Evolutionary conservation across 805 yeast genomes (phyloP), one percentile per base, ranked within the genome.

Genomic region (Scheffersomyces spartinae): DNA sequence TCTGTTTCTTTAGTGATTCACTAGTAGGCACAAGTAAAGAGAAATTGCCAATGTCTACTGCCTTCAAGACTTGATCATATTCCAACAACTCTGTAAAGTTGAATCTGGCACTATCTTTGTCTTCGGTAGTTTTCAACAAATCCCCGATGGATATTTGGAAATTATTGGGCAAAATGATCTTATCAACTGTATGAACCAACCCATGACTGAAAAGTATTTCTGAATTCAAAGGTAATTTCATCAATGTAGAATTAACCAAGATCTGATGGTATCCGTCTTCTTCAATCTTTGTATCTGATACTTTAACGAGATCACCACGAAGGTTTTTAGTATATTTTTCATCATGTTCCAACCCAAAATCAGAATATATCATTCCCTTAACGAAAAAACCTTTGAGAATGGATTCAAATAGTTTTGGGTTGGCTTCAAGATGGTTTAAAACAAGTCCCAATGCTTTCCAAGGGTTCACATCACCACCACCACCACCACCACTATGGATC

Each of bases 161-260:
- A 13, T 54, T 47, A 0, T 52, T 45, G 0, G 95, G 94, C 9
- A 81, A 51, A 3, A 69, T 35, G 1, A 81, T 56, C 4, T 62
- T 47, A 18, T 64, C 54, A 8, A 80, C 55, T 2, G 86, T 73
- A 44, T 83, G 95, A 1, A 80, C 70, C 0, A 86, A 94, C 2
- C 97, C 97, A 45, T 80, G 78, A 34, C 70, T 73, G 45, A 81
- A 86, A 9, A 86, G 43, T 5, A 82, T 65, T 43, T 86, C 95
- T 1, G 70, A 50, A 31, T 68, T 63, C 26, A 61, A 37, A 0
- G 64, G 55, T 1, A 67, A 32, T 2, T 51, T 33, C 4, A 68
- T 18, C 7, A 28, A 23, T 1, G 62, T 50, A 17, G 41, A 33
- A 35, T 63, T 60, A 6, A 60, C 18, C 7, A 30, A 33, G 20